Conservation (phyloP, 2,329 filamentous ascomycete species). For the Plenodomus lindquistii region DNA sequence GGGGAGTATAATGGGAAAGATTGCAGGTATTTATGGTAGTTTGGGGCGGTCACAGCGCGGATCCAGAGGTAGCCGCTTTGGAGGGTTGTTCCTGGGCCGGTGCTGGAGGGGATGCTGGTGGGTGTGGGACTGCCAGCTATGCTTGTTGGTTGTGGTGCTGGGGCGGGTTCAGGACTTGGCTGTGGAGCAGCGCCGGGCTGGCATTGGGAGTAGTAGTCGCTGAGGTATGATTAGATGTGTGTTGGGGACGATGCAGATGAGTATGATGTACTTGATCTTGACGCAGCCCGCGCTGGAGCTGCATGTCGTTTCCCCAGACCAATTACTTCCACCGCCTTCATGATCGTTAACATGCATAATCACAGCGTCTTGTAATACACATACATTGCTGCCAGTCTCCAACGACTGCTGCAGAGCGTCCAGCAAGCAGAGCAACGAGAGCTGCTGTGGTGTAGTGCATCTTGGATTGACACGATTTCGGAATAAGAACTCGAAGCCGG, state of each 20-base stretch:
- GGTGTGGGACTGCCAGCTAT: slow-evolving; percentile 21
- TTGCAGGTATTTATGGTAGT: slow-evolving; percentile 54
- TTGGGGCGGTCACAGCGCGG: slow-evolving; percentile 60
- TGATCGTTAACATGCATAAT: slow-evolving; percentile 2
- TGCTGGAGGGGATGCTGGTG: slow-evolving; percentile 29
- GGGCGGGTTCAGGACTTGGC: slow-evolving; percentile 15
- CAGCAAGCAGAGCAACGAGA: slow-evolving; percentile 26
- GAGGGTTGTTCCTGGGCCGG: slow-evolving; percentile 52
- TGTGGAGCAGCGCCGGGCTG: slow-evolving; percentile 40
- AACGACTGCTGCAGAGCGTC: slow-evolving; percentile 28
- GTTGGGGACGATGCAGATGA: background rate
- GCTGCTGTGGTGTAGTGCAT: slow-evolving; percentile 28
- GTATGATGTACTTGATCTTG: slow-evolving; percentile 29
- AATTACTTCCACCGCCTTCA: slow-evolving; percentile 36
- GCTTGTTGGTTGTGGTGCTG: slow-evolving; percentile 10
- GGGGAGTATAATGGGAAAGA: slow-evolving; percentile 43
- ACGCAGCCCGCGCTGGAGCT: slow-evolving; percentile 33
- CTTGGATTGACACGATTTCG: background rate
- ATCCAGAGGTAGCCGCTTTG: slow-evolving; percentile 61
- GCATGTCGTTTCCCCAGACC: slow-evolving; percentile 31
- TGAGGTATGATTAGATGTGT: slow-evolving; percentile 12
- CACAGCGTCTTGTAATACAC: background rate
- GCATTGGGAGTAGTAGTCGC: slow-evolving; percentile 48
- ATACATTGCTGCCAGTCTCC: slow-evolving; percentile 43
- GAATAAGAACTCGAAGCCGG: background rate